phyloP scores from a whole-genome alignment of 2,329 filamentous ascomycete genomes.

The Cercospora sp. region DNA sequence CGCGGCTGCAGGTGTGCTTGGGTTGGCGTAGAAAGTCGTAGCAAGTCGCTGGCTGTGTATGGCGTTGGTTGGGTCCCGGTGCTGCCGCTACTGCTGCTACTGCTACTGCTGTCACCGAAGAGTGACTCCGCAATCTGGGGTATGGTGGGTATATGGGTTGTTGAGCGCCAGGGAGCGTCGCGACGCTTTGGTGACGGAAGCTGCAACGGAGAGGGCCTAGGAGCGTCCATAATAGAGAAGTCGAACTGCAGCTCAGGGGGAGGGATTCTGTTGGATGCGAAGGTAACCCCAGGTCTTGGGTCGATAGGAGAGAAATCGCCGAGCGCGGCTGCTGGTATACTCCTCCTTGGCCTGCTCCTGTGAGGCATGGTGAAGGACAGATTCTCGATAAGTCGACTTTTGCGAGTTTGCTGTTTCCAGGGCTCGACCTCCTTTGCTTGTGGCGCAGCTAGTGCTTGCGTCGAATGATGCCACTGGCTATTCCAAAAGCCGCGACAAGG shows the following conservation, averaged over 20 bases:
- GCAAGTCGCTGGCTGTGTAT: neutral
- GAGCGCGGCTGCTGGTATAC: constrained; percentile 8
- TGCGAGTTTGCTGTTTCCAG: neutral
- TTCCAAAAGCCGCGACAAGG: constrained; percentile 1
- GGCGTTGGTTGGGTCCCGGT: neutral
- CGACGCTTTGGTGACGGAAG: constrained; percentile 2
- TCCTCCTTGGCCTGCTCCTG: neutral
- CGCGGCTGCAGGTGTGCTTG: neutral
- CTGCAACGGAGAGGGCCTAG: neutral
- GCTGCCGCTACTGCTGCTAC: neutral
- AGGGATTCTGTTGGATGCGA: neutral
- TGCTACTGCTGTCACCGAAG: neutral
- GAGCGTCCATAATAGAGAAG: constrained; percentile 3
- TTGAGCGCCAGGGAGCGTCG: neutral
- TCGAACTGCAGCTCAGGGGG: constrained; percentile 4
- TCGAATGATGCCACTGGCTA: constrained; percentile 5
- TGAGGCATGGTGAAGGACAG: neutral
- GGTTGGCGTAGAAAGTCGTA: neutral
- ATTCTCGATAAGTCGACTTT: neutral
- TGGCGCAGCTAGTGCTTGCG: neutral
- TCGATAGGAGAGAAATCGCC: neutral
- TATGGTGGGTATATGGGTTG: neutral
- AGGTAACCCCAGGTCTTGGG: neutral
- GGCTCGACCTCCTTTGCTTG: neutral
- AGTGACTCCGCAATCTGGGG: neutral